Base-by-base conservation (phyloP, 2,329 filamentous ascomycete species). In the Phialophora chinensis region DNA sequence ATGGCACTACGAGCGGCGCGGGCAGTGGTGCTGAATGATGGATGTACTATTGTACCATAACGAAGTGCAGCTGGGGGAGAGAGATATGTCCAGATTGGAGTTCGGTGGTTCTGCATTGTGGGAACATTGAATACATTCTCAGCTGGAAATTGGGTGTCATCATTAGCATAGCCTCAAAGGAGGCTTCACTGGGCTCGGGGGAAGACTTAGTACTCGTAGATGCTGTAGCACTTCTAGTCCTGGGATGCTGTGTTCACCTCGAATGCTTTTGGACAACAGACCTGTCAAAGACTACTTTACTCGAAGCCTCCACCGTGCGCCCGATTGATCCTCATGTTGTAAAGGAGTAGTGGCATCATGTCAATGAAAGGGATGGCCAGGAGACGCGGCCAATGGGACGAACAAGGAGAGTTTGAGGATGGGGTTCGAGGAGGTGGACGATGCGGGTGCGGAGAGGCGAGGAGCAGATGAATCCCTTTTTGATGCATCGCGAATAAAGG, bases 21-120 rank as follows among this genome's bases (percentile, higher is more conserved):
- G 73, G 71, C 53, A 77, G 74, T 63, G 74, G 76, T 31, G 76
- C 76, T 12, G 77, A 80, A 60, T 71, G 63, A 70, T 61, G 59
- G 59, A 27, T 68, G 69, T 69, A 68, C 61, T 62, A 69, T 63
- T 69, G 67, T 69, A 69, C 67, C 52, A 68, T 68, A 63, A 66
- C 60, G 57, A 62, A 53, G 49, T 60, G 20, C 35, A 25, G 27
- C 33, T 54, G 52, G 54, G 25, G 56, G 29, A 50, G 49, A 62
- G 42, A 62, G 33, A 62, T 20, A 3, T 52, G 49, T 52, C 23
- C 10, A 52, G 11, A 27, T 29, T 52, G 49, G 49, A 27, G 49
- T 52, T 52, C 7, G 49, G 10, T 17, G 49, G 49, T 52, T 5
- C 20, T 52, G 20, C 49, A 52, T 27, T 12, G 49, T 17, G 23